Percentiles rank a stretch among this genome's conserved stretches.
Evolutionary conservation across 192 early-diverging fungal species (phyloP).

Genomic region (Geranomyces variabilis): DNA sequence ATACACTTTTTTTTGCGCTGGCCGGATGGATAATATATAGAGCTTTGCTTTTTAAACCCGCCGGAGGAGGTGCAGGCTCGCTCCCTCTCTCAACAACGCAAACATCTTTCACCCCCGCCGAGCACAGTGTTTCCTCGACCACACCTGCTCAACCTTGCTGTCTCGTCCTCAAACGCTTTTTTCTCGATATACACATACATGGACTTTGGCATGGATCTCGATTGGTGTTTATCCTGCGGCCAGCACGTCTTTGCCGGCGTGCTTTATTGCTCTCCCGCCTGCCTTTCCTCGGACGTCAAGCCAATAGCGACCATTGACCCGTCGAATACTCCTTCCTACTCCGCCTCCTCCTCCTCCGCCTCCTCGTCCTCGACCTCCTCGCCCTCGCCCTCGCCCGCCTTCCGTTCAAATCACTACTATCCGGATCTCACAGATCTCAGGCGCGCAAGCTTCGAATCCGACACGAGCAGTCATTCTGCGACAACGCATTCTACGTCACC

Average conservation of each 20-base stretch:
- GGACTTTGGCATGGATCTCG: slow-evolving; percentile 17
- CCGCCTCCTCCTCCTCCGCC: not conserved
- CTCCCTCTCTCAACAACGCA: no score
- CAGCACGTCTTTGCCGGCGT: slow-evolving; percentile 11
- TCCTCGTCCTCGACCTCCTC: not conserved
- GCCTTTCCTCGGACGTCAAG: slow-evolving; percentile 1
- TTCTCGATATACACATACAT: no score
- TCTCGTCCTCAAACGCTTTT: no score
- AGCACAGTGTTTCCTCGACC: no score
- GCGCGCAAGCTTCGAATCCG: slow-evolving; percentile 10
- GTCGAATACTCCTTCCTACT: not conserved
- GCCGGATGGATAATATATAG: no score
- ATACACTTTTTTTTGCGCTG: no score
- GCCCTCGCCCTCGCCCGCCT: not conserved
- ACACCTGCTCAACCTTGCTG: no score
- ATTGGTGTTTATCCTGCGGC: slow-evolving; percentile 21
- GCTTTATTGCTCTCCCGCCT: slow-evolving; percentile 12
- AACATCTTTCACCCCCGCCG: no score
- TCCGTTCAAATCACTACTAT: not conserved
- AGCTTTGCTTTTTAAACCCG: no score
- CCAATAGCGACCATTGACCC: not conserved
- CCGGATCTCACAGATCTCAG: not conserved
- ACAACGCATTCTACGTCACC: slow-evolving; percentile 2
- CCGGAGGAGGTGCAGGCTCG: no score
- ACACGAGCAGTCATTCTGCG: no score